A percentile compares a stretch with the other conserved stretches of the same genome.
Evolutionary conservation across 2,329 filamentous ascomycete genomes (phyloP).

Genomic region (Xylaria sp.): DNA sequence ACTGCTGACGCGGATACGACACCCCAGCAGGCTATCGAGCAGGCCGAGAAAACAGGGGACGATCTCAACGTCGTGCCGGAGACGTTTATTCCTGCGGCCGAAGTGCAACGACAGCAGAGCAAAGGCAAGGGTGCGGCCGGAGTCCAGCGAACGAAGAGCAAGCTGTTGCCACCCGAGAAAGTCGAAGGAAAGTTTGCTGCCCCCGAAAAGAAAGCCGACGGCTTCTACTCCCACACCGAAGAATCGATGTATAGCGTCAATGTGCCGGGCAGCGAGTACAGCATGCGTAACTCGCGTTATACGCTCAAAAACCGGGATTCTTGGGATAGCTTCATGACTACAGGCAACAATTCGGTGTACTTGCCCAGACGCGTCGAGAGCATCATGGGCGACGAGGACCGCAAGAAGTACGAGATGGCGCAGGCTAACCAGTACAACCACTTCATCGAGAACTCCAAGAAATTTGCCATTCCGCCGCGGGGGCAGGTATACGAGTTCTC

Average conservation of each 20-base stretch:
- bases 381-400: constrained; percentile 78
- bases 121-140: constrained; percentile 38
- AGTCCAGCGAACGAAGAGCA: constrained; percentile 55
- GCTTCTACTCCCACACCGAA: constrained; percentile 70
- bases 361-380: constrained; percentile 71
- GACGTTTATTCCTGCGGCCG: constrained; percentile 69
- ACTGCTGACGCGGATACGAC: constrained; percentile 76
- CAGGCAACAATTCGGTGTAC: constrained; percentile 62
- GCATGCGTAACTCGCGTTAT: constrained; percentile 47
- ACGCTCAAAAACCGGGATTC: constrained; percentile 63
- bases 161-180: constrained; percentile 71
- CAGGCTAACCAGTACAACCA: constrained; percentile 56
- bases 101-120: constrained; percentile 45
- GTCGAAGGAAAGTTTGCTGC: constrained; percentile 80
- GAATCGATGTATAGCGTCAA: constrained; percentile 65
- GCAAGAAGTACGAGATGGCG: constrained; percentile 71
- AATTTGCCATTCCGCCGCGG: constrained; percentile 40
- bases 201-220: constrained; percentile 67
- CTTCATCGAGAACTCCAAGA: constrained; percentile 38
- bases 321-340: constrained; percentile 67
- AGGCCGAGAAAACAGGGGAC: constrained; percentile 77
- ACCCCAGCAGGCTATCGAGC: constrained; percentile 80
- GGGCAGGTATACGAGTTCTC: constrained; percentile 55
- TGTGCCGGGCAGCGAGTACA: constrained; percentile 30
- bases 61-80: constrained; percentile 89